Conservation (phyloP, 2,329 filamentous ascomycete genomes). For the Xylariaceae sp. region DNA sequence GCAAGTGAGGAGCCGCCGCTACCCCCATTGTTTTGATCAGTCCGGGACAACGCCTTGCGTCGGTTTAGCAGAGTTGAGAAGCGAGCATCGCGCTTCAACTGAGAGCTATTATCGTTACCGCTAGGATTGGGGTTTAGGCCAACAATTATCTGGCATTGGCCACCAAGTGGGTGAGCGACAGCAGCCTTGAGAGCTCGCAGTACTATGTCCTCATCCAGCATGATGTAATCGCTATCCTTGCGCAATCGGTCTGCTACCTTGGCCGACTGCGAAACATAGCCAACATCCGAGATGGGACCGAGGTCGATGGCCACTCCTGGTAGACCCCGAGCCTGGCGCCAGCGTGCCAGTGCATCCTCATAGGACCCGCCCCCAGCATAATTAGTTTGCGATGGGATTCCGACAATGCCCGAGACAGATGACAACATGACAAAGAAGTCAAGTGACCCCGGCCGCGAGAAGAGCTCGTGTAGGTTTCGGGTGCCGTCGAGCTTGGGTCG, state of each 20-base stretch:
- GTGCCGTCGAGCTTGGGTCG: background rate
- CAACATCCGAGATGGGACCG: background rate
- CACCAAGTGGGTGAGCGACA: background rate
- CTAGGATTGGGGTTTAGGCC: background rate
- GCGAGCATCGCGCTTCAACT: background rate
- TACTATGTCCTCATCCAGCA: background rate
- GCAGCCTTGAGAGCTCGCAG: background rate
- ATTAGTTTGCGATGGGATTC: background rate
- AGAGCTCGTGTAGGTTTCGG: background rate
- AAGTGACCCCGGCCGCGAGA: background rate
- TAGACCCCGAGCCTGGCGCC: background rate
- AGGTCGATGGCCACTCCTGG: background rate
- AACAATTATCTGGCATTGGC: background rate
- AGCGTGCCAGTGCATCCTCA: background rate
- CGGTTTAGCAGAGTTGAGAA: background rate
- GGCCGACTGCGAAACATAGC: background rate
- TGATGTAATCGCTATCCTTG: background rate
- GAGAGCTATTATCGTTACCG: background rate
- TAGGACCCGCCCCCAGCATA: background rate
- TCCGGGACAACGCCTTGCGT: background rate
- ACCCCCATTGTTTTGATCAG: background rate
- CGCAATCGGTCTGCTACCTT: background rate
- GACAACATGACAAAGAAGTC: slow-evolving; percentile 6
- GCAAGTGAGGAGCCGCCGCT: background rate
- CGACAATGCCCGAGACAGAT: background rate